Percentiles rank a stretch among this genome's conserved stretches.
Evolutionary conservation across 208 protist species (phyloP).

Genomic region (Porcisia deanei): DNA sequence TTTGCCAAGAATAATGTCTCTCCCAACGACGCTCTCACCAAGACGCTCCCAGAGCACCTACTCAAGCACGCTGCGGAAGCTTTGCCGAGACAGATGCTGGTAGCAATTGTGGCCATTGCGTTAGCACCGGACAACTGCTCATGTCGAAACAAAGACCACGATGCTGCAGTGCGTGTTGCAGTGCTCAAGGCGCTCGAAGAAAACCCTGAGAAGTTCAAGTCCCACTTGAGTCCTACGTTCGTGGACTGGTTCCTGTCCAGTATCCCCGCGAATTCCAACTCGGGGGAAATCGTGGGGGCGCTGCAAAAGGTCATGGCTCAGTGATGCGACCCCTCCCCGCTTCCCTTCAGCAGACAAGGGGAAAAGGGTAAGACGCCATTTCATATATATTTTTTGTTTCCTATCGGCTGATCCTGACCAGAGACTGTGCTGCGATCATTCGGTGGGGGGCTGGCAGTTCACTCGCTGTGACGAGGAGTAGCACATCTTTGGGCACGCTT

Average conservation of each 20-base stretch:
- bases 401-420: background rate
- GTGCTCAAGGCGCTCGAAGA: conserved; percentile 35
- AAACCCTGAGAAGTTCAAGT: conserved; percentile 34
- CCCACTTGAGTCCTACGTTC: conserved; percentile 5
- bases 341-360: background rate
- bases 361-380: no score
- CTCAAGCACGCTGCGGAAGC: conserved; percentile 33
- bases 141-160: conserved; percentile 45
- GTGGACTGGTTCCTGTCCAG: background rate
- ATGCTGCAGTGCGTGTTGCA: conserved; percentile 38
- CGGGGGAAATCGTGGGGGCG: background rate
- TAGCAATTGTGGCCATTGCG: conserved; percentile 31
- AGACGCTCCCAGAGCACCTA: conserved; percentile 46
- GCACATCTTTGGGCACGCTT: background rate
- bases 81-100: conserved; percentile 34
- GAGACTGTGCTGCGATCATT: background rate
- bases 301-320: background rate
- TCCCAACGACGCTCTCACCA: conserved; percentile 37
- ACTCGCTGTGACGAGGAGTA: background rate
- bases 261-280: background rate
- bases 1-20: conserved; percentile 36
- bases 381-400: background rate
- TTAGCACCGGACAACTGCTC: conserved; percentile 29
- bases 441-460: background rate
- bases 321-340: background rate